A percentile compares a stretch with the other conserved stretches of the same genome.
phyloP scores from a whole-genome alignment of 768 basidiomycete genomes.

The Boletus fagicola region DNA sequence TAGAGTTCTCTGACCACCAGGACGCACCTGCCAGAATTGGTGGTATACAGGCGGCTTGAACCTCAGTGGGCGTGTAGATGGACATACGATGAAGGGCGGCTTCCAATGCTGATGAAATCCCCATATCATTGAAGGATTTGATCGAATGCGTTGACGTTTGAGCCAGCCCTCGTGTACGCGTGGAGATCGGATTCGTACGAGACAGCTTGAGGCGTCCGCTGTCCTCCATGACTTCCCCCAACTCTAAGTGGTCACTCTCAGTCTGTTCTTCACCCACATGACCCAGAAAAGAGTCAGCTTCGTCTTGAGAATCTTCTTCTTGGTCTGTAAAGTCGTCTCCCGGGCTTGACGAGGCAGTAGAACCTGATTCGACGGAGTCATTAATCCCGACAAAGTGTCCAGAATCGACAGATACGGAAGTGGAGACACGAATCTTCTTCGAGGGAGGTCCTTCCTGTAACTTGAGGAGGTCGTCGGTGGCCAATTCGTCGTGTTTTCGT shows the following conservation, averaged over 20 bases:
- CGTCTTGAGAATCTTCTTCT: constrained; percentile 19
- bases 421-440: constrained; percentile 35
- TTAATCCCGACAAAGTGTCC: background rate
- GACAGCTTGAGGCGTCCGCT: constrained; percentile 20
- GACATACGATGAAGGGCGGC: constrained; percentile 76
- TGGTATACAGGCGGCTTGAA: constrained; percentile 90
- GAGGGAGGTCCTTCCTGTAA: constrained; percentile 41
- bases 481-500: constrained; percentile 27
- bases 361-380: constrained; percentile 2
- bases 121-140: constrained; percentile 53
- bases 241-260: background rate
- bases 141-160: constrained; percentile 11
- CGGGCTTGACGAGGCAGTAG: constrained; percentile 4
- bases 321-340: constrained; percentile 19
- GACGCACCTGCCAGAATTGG: constrained; percentile 70
- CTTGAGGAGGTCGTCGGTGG: constrained; percentile 48
- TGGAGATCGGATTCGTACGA: constrained; percentile 21
- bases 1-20: background rate
- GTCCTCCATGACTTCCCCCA: constrained; percentile 8
- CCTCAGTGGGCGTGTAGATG: constrained; percentile 78
- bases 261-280: background rate
- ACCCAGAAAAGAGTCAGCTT: constrained; percentile 9
- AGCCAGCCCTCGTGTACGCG: constrained; percentile 6
- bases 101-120: constrained; percentile 59
- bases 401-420: constrained; percentile 1